Percentiles rank a stretch among this genome's conserved stretches.
Conservation (phyloP, 225 moss, liverwort and hornwort species). For the Bryum argenteum region DNA sequence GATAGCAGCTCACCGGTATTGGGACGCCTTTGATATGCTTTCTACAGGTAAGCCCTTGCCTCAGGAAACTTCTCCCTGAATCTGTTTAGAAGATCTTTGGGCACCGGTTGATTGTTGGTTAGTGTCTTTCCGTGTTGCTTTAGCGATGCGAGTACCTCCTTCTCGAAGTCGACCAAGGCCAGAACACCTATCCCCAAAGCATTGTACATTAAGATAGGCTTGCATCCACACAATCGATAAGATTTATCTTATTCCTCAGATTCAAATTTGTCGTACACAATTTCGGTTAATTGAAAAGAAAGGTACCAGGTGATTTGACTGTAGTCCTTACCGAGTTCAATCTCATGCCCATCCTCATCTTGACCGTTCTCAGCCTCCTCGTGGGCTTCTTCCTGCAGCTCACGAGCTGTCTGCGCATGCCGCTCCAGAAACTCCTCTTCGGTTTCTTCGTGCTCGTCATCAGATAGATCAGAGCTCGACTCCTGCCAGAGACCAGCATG, state of each 20-base stretch:
- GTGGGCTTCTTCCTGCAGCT: slow-evolving; percentile 65
- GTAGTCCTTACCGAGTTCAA: slow-evolving; percentile 60
- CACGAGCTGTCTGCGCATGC: slow-evolving; percentile 60
- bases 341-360: slow-evolving; percentile 81
- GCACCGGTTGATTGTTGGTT: slow-evolving; percentile 42
- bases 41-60: slow-evolving; percentile 51
- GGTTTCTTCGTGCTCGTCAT: slow-evolving; percentile 60
- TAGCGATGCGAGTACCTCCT: slow-evolving; percentile 62
- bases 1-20: background rate
- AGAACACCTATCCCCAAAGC: slow-evolving; percentile 47
- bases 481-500: slow-evolving; percentile 34
- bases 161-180: slow-evolving; percentile 61
- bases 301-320: background rate
- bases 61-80: slow-evolving; percentile 70
- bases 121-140: slow-evolving; percentile 49
- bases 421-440: slow-evolving; percentile 64
- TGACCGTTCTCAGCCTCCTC: slow-evolving; percentile 75
- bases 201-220: background rate
- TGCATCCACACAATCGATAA: background rate
- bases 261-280: background rate
- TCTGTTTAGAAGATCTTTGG: slow-evolving; percentile 59
- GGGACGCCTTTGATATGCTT: background rate
- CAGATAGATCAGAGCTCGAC: slow-evolving; percentile 53
- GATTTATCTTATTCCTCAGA: background rate
- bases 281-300: background rate